Percentiles rank a stretch among this genome's conserved stretches.
Conservation (phyloP, 2,329 filamentous ascomycete genomes). For the Capronia americana region DNA sequence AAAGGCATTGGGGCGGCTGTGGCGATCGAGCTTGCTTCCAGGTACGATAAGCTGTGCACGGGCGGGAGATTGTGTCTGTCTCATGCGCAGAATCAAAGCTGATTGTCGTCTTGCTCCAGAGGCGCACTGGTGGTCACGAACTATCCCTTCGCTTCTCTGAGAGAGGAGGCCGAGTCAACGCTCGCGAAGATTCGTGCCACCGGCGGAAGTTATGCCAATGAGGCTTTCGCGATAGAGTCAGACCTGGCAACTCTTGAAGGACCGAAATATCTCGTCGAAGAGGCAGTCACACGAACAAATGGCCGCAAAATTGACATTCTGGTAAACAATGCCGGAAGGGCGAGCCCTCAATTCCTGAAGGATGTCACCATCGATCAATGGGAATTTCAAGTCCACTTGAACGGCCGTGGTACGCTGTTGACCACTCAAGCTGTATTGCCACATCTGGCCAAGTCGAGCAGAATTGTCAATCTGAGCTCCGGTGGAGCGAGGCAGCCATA, state of each 20-base stretch:
- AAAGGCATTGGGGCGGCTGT: constrained; percentile 58
- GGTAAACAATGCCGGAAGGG: constrained; percentile 28
- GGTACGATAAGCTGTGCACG: not conserved
- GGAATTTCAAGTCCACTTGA: constrained; percentile 54
- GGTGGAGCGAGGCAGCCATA: constrained; percentile 22
- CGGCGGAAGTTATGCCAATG: constrained; percentile 8
- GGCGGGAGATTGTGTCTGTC: not conserved
- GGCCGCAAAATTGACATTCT: constrained; percentile 29
- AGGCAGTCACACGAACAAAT: constrained; percentile 7
- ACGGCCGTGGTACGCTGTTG: constrained; percentile 56
- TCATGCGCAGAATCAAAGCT: not conserved
- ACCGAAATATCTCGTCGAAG: constrained; percentile 20
- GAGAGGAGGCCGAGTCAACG: constrained; percentile 12
- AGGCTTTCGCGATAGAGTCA: constrained; percentile 17
- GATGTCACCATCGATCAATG: constrained; percentile 52
- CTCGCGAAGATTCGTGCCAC: constrained; percentile 17
- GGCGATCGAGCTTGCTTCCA: constrained; percentile 41
- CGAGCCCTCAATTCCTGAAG: constrained; percentile 11
- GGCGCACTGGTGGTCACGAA: constrained; percentile 21
- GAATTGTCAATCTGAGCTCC: constrained; percentile 50
- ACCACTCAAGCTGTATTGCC: constrained; percentile 43
- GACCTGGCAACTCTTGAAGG: constrained; percentile 25
- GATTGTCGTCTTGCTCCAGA: not conserved
- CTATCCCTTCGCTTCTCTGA: constrained; percentile 16
- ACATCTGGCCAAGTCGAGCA: constrained; percentile 46